Evolutionary conservation across 345 rosid species (phyloP).

Genomic region (Acer yangbiense): DNA sequence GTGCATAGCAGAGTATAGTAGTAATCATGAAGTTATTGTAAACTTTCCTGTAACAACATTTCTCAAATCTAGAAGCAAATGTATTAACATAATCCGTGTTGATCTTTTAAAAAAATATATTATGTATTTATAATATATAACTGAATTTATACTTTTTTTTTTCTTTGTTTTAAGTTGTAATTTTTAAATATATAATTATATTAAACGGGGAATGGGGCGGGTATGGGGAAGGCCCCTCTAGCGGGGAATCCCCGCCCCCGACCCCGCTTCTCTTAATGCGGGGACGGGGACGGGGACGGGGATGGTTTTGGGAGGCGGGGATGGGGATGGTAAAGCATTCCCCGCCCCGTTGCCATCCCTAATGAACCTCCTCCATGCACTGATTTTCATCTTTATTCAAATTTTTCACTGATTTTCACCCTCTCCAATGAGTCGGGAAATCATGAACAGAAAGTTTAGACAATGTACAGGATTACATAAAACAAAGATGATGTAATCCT

Average conservation of each 20-base stretch:
- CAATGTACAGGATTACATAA: conserved; percentile 21
- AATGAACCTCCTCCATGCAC: conserved; percentile 78
- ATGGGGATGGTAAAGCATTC: no score
- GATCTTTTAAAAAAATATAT: not conserved
- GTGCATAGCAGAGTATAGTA: conserved; percentile 4
- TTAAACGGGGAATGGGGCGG: no score
- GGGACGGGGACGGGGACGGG: no score
- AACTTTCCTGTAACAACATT: not conserved
- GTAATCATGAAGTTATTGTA: not conserved
- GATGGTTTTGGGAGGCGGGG: no score
- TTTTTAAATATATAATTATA: no score
- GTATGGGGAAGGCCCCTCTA: no score
- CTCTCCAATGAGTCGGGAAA: not conserved
- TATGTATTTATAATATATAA: no score
- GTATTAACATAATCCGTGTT: not conserved
- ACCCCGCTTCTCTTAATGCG: no score
- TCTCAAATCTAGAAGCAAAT: not conserved
- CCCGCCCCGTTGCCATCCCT: no score
- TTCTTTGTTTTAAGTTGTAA: no score
- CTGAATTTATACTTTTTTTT: no score
- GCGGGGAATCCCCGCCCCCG: no score
- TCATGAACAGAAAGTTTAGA: conserved; percentile 15
- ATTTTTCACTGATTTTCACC: conserved; percentile 8
- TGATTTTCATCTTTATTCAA: conserved; percentile 28
- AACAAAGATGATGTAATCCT: not conserved